Evolutionary conservation across 2,329 filamentous ascomycete genomes (phyloP), one percentile per base, ranked within the genome.

Genomic region (Monilinia fructigena): DNA sequence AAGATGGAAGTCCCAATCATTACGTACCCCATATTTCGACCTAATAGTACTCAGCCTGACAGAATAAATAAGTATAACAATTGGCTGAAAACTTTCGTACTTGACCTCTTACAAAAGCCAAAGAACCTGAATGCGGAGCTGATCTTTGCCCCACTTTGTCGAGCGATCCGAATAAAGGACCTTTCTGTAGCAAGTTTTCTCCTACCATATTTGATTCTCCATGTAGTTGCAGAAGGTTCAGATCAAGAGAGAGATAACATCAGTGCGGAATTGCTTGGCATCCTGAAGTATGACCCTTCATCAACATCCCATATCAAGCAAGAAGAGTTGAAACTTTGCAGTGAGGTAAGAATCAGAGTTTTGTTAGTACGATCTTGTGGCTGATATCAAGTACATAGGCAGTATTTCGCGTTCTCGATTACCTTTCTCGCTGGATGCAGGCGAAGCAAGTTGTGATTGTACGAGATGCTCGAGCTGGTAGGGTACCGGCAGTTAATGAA

Each of bases 371-470:
- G 55, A 52, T 35, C 8, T 11, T 78, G 65, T n/a, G 3, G 20
- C 40, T 14, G 74, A 79, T n/a, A 18, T 48, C 78, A 62, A 23
- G 4, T 26, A 62, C 45, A 28, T 66, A 95, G 90, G 92, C 90
- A 66, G 89, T 97, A 2, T 99, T 99, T 76, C 86, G 89, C 56
- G 86, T 96, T 4, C 83, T 99, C 0, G 96, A 99, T 76, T 98
- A 99, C 76, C 85, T 94, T 68, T 93, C 92, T 74, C 85, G 89
- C 70, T 99, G 94, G 93, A 80, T 96, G 31, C 92, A 97, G 73
- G 86, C 89, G 64, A 96, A 71, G 55, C 73, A 76, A 10, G n/a
- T 18, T 10, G 31, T 26, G 11, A 35, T 38, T 5, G 16, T 26
- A 50, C 28, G 45, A 26, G 58, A 60, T 8, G n/a, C 47, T 1